phyloP scores from a whole-genome alignment of 768 basidiomycete genomes.

The Lactarius sanguifluus region DNA sequence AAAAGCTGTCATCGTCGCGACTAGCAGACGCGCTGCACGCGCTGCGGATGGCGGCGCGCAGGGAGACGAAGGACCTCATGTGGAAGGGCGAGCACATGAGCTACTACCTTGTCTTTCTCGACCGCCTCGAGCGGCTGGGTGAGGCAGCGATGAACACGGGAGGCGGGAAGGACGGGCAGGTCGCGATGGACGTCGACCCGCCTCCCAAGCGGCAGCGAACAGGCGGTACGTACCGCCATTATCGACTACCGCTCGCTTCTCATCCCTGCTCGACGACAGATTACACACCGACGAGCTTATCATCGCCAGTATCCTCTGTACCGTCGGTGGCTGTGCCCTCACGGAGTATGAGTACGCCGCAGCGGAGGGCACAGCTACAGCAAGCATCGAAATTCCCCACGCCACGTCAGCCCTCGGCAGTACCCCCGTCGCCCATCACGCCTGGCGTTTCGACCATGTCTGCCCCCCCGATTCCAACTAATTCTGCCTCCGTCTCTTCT shows the following conservation, averaged over 20 bases:
- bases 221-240: background rate
- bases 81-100: conserved; percentile 25
- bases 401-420: background rate
- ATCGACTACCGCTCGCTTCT: background rate
- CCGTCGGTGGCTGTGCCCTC: background rate
- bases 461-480: background rate
- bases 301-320: background rate
- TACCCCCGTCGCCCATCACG: background rate
- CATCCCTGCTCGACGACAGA: background rate
- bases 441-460: background rate
- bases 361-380: background rate
- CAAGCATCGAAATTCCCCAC: background rate
- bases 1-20: conserved; percentile 10
- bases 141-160: conserved; percentile 8
- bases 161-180: background rate
- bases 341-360: background rate
- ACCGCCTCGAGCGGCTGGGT: conserved; percentile 12
- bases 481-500: background rate
- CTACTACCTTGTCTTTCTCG: conserved; percentile 17
- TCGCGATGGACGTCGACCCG: conserved; percentile 17
- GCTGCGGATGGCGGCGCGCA: conserved; percentile 24
- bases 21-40: conserved; percentile 16
- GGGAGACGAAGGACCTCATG: conserved; percentile 25
- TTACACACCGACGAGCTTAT: background rate
- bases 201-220: conserved; percentile 20